Percentiles rank a stretch among this genome's conserved stretches.
Evolutionary conservation across 331 rosid genomes (phyloP).

Genomic region (Rhamnella rubrinervis): DNA sequence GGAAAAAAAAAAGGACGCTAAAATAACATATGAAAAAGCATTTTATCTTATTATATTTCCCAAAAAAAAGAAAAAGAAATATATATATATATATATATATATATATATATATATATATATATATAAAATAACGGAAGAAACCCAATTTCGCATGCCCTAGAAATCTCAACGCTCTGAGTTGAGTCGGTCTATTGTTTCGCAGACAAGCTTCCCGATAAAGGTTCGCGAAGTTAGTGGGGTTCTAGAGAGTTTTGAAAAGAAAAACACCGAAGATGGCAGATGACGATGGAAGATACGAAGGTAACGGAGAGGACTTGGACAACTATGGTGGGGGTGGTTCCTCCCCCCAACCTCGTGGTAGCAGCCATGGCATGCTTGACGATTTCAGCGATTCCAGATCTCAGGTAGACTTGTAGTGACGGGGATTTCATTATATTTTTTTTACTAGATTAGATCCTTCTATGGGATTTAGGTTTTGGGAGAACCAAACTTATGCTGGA

Average conservation of each 20-base stretch:
- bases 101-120: background rate
- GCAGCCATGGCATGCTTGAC: slow-evolving; percentile 38
- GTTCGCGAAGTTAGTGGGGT: background rate
- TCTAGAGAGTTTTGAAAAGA: background rate
- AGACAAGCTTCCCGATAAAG: slow-evolving; percentile 7
- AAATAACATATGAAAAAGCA: too few species aligned
- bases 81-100: slow-evolving; percentile 12
- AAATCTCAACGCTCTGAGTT: background rate
- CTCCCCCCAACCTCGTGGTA: slow-evolving; percentile 64
- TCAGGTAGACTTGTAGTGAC: slow-evolving; percentile 37
- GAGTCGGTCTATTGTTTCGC: background rate
- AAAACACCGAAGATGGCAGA: slow-evolving; percentile 52
- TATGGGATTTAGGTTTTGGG: background rate
- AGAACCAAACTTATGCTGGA: too few species aligned
- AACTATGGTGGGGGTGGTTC: slow-evolving; percentile 46
- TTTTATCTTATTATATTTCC: too few species aligned
- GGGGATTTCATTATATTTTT: background rate
- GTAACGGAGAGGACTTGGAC: slow-evolving; percentile 55
- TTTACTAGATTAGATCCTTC: background rate
- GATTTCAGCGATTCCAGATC: slow-evolving; percentile 72
- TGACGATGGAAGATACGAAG: slow-evolving; percentile 76
- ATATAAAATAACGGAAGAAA: background rate
- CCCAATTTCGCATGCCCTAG: slow-evolving; percentile 35
- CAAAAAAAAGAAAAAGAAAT: too few species aligned
- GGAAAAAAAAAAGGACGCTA: background rate